phyloP scores from a whole-genome alignment of 1,139 yeast genomes.

The Pichia cactophila region DNA sequence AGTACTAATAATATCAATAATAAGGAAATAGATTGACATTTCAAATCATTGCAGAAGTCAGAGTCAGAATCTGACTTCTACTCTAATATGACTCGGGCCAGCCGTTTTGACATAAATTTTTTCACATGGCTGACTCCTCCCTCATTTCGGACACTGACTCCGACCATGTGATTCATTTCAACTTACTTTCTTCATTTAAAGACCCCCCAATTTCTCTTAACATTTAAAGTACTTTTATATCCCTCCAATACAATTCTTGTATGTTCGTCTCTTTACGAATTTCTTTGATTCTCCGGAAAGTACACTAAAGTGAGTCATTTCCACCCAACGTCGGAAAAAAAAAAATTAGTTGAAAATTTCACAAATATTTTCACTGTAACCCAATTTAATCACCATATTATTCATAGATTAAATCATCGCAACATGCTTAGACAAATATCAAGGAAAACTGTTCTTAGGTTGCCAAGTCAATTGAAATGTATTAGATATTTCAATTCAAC shows the following conservation, averaged over 20 bases:
- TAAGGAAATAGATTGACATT: too few relatives aligned
- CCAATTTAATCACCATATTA: too few relatives aligned
- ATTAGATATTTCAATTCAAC: constrained; percentile 17
- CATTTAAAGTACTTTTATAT: not conserved
- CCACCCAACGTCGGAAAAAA: not conserved
- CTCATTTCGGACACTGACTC: not conserved
- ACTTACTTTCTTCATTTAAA: too few relatives aligned
- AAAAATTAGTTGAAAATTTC: not conserved
- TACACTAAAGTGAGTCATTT: constrained; percentile 5
- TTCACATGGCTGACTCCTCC: not conserved
- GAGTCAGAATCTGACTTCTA: too few relatives aligned
- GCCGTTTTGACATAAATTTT: not conserved
- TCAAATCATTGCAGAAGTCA: too few relatives aligned
- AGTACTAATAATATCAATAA: too few relatives aligned
- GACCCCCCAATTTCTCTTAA: not conserved
- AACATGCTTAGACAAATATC: constrained; percentile 15
- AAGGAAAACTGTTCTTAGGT: constrained; percentile 4
- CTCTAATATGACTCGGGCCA: too few relatives aligned
- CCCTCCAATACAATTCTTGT: not conserved
- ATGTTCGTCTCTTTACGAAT: too few relatives aligned
- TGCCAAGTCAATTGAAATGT: not conserved
- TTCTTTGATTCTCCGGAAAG: too few relatives aligned
- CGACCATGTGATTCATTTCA: not conserved
- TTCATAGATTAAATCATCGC: not conserved
- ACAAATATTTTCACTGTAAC: too few relatives aligned